phyloP scores from a whole-genome alignment of 257 asterid species.

The Solanum clarkiae region DNA sequence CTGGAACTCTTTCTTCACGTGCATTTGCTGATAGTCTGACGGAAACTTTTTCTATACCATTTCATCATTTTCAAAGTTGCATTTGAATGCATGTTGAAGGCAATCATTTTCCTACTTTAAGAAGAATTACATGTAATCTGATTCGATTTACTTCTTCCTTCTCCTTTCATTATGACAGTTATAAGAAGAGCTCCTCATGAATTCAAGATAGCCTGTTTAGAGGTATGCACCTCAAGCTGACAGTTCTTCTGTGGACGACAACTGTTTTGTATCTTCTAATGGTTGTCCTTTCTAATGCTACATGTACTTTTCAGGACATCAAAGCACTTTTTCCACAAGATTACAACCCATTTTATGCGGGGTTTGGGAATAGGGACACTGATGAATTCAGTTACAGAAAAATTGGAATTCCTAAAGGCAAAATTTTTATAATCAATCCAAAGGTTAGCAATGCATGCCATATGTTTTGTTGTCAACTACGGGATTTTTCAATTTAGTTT shows the following conservation, averaged over 20 bases:
- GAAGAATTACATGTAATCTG: background rate
- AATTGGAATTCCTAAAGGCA: slow-evolving; percentile 98
- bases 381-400: slow-evolving; percentile 97
- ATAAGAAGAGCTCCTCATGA: slow-evolving; percentile 99
- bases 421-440: slow-evolving; percentile 91
- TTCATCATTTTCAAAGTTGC: background rate
- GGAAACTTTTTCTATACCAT: background rate
- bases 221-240: slow-evolving; percentile 33
- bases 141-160: background rate
- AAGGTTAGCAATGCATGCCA: slow-evolving; percentile 34
- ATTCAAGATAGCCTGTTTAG: slow-evolving; percentile 97
- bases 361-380: slow-evolving; percentile 95
- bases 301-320: slow-evolving; percentile 53
- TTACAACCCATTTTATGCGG: slow-evolving; percentile 94
- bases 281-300: background rate
- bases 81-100: background rate
- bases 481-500: background rate
- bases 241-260: background rate
- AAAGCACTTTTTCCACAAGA: slow-evolving; percentile 92
- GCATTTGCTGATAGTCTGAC: background rate
- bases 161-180: slow-evolving; percentile 36
- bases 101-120: background rate
- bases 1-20: background rate
- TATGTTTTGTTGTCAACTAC: background rate
- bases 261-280: background rate